Base-by-base conservation (phyloP, 345 rosid genomes). In the Psidium friedrichsthalianum region DNA sequence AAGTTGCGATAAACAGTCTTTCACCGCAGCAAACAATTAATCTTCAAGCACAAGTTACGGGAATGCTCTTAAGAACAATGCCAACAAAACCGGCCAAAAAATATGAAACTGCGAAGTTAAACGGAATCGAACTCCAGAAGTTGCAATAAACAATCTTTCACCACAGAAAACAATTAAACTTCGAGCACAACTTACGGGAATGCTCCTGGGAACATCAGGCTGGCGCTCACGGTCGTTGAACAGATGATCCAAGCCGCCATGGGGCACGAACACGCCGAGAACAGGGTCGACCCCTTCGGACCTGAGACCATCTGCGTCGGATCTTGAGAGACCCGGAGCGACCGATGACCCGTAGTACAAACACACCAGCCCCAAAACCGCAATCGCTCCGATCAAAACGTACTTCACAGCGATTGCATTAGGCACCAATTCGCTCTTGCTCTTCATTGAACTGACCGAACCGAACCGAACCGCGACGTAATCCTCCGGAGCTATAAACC, bases 301-400 rank as follows among this genome's bases (percentile, higher is more conserved):
- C 82, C 88, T 91, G 57, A 69, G 86, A 22, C 83, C 87, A 20
- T 85, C 88, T 4, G 87, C 90, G 40, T 92, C 97, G 85, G 93
- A 92, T 86, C 93, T 90, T 80, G 95, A 89, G 42, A 91, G 87
- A 8, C 93, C 94, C 12, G 99, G 98, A 58, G 97, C 96, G 74
- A 96, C 90, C 15, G 92, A 88, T 9, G 99, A 94, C 55, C 95
- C 96, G 29, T 91, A 94, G 87, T 94, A 96, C 88, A 96, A 85
- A 86, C 99, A 93, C 85, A 91, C 81, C 89, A 96, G 85, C 78
- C 95, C 98, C 61, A 96, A 94, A 78, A 92, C 51, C 40, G 86
- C 88, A 85, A 96, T 93, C 84, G 94, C 82, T 6, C 91, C 95
- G 78, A 96, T 84, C 16, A 97, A 92, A 55, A 87, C 83, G 87